Base-by-base conservation (phyloP, 768 basidiomycete species). In the Termitomyces sp. region DNA sequence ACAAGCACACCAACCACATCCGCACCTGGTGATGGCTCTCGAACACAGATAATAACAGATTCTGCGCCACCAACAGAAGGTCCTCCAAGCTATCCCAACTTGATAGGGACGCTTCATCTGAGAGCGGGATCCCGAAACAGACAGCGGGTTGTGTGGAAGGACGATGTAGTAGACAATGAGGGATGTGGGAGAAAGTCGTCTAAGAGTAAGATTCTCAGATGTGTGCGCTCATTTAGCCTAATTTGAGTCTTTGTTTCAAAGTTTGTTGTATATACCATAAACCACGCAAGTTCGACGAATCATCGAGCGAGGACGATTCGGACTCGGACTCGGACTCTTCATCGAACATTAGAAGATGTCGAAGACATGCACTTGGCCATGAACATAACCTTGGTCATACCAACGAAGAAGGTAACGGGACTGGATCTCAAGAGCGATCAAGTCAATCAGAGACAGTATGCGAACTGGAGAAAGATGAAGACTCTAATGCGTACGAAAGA, bases 251-350 rank as follows among this genome's bases (percentile, higher is more conserved):
- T 18, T 18, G 34, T 32, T 47, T 34, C 26, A n/a, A 61, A 98
- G 94, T 97, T 50, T 98, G 94, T 69, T 98, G 94, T 70, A 96
- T 98, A 66, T 96, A 94, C 67, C 92, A 94, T 68, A 90, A 88
- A 67, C 87, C 88, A 1, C 79, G 81, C 56, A 73, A 67, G 50
- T 94, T 92, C 60, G 92, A 92, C 71, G 92, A 94, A 66, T 93
- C 92, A 0, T 90, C 86, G 0, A 85, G 84, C 34, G 81, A 82
- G 42, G 79, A 81, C 44, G 79, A 78, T 5, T 83, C 82, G 0
- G 85, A 81, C 42, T 79, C 82, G 7, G 75, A 75, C 52, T 68
- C 66, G 13, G 74, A 75, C 56, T 71, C 70, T 12, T 65, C 68
- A 24, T 64, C 61, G 26, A 66, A 59, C 27, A 43, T 46, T 26